Conservation (phyloP, 2,329 filamentous ascomycete species). For the Aspergillus quadricinctus region DNA sequence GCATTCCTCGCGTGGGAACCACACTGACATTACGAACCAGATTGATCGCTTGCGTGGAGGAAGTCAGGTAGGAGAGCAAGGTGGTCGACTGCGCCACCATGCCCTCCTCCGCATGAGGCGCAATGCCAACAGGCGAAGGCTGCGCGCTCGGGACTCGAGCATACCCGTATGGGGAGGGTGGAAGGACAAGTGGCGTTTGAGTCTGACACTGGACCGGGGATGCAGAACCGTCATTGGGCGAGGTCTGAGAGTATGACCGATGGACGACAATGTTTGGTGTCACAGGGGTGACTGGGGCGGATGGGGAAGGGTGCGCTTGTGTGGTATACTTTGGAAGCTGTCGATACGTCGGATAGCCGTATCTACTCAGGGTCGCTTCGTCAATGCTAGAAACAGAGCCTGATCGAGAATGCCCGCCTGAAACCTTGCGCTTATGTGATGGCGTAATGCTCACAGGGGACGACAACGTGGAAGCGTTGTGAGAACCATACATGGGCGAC, state of each 20-base stretch:
- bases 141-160: conserved; percentile 21
- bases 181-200: conserved; percentile 26
- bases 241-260: conserved; percentile 29
- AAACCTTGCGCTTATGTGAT: conserved; percentile 34
- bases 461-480: conserved; percentile 49
- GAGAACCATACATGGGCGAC: conserved; percentile 29
- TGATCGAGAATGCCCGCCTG: conserved; percentile 51
- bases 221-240: conserved; percentile 33
- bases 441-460: conserved; percentile 59
- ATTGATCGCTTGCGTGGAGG: conserved; percentile 74
- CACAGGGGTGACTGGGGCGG: conserved; percentile 36
- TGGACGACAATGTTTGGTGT: conserved; percentile 36
- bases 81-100: conserved; percentile 53
- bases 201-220: conserved; percentile 40
- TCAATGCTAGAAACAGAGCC: conserved; percentile 67
- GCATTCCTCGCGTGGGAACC: conserved; percentile 58
- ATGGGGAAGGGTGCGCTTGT: conserved; percentile 39
- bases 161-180: conserved; percentile 25
- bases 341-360: conserved; percentile 80
- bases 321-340: conserved; percentile 61
- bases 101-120: conserved; percentile 24
- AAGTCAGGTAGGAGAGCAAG: conserved; percentile 72
- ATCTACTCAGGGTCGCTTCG: conserved; percentile 61
- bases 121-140: conserved; percentile 19
- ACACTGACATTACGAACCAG: conserved; percentile 76